These are phyloP conservation scores for Mycena metata DNA, from an alignment of 768 basidiomycete species.

Conservation along the genomic window DNA sequence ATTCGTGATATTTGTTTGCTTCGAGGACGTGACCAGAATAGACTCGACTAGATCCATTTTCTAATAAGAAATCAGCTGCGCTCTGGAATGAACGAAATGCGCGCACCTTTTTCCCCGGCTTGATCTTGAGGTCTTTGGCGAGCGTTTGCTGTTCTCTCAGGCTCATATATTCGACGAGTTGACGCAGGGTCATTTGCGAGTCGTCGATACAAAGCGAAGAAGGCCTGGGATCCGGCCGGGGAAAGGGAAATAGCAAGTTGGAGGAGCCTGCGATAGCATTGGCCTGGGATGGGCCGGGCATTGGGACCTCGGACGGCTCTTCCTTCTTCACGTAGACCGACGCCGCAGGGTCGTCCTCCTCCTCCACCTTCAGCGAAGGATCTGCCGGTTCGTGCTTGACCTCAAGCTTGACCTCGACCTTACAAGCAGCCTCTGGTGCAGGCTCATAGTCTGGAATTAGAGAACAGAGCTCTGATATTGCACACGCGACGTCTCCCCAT, in stretches of 20 bases:
- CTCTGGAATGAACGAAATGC: background rate
- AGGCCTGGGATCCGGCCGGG: background rate
- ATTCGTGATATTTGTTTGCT: background rate
- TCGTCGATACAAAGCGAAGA: conserved; percentile 24
- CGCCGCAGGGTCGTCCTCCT: background rate
- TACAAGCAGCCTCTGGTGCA: background rate
- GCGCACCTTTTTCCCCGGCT: conserved; percentile 16
- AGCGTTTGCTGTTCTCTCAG: background rate
- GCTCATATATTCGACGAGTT: conserved; percentile 24
- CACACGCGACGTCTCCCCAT: conserved; percentile 8
- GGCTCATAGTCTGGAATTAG: background rate
- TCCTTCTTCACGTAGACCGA: background rate
- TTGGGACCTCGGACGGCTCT: conserved; percentile 3
- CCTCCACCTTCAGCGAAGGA: background rate
- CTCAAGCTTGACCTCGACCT: conserved; percentile 1
- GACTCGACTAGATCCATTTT: conserved; percentile 20
- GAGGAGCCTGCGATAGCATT: conserved; percentile 14
- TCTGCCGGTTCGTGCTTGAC: conserved; percentile 7
- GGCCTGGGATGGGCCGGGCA: too few relatives aligned
- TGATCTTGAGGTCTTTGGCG: conserved; percentile 21
- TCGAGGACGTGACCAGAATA: conserved; percentile 1
- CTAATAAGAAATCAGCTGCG: background rate
- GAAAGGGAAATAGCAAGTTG: conserved; percentile 9
- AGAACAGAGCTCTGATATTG: conserved; percentile 19
- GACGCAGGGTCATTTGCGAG: conserved; percentile 9